Conservation (phyloP, 2,329 filamentous ascomycete species). For the Pyrenophora tritici-repentis region DNA sequence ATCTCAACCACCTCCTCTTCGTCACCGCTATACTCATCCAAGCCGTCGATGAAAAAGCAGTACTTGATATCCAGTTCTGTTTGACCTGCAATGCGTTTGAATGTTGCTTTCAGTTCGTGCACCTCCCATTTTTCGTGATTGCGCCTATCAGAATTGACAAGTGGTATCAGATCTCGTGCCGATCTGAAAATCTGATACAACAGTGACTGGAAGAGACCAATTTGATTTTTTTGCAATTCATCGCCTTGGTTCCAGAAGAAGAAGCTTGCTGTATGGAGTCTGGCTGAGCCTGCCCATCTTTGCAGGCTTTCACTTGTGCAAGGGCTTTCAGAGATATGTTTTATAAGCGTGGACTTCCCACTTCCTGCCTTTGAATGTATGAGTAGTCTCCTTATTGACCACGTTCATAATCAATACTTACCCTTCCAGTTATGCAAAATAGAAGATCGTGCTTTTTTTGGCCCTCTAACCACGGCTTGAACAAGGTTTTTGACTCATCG, state of each 20-base stretch:
- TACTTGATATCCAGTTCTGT: constrained; percentile 2
- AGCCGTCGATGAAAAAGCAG: constrained; percentile 24
- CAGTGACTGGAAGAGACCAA: constrained; percentile 14
- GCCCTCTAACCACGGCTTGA: constrained; percentile 16
- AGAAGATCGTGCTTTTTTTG: background rate
- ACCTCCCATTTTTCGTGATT: constrained; percentile 16
- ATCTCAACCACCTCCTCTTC: constrained; percentile 6
- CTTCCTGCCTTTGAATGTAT: constrained; percentile 45
- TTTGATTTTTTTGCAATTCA: constrained; percentile 17
- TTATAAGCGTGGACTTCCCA: constrained; percentile 56
- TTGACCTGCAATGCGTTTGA: constrained; percentile 2
- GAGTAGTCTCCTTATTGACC: background rate
- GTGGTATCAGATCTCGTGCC: constrained; percentile 9
- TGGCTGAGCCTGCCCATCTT: constrained; percentile 41
- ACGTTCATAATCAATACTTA: constrained; percentile 1
- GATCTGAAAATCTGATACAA: constrained; percentile 19
- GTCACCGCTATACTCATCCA: constrained; percentile 17
- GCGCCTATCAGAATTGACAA: background rate
- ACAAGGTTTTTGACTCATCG: constrained; percentile 4
- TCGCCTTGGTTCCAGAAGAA: constrained; percentile 23
- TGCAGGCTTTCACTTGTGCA: constrained; percentile 33
- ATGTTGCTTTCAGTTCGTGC: constrained; percentile 7
- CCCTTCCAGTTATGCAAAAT: constrained; percentile 19
- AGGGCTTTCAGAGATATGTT: constrained; percentile 12
- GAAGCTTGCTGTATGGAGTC: constrained; percentile 34